Evolutionary conservation across 1,284 basidiomycete species (phyloP), one percentile per base, ranked within the genome.

Genomic region (Macrocybe sp.): DNA sequence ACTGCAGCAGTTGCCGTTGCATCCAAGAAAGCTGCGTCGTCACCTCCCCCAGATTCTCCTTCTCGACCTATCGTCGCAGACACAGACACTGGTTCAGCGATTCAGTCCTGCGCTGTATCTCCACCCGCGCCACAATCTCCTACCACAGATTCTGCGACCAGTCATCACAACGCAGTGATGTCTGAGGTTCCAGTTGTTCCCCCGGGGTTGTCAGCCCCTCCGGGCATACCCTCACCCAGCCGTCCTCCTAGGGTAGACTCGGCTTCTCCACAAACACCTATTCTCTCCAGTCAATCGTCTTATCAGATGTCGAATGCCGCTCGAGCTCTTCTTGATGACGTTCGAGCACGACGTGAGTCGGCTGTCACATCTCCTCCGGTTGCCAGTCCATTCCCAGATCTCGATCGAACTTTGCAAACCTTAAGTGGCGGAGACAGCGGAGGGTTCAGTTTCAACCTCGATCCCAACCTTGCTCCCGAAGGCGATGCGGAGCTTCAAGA

Each of bases 251-350:
- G 74, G 49, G 61, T 70, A 12, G 73, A 75, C 41, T 73, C 72
- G n/a, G 70, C 76, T 14, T 74, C 74, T 4, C 76, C 79, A 0
- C 78, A 79, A 52, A 75, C 76, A 38, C 75, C 81, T 28, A 61
- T 79, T 31, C 69, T 80, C 34, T 70, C 76, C 30, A 76, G 75
- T 1, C 78, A 78, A 49, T 78, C 83, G 28, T 78, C 84, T 2
- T 95, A 94, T 65, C 90, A 92, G 61, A 89, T 92, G 70, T 92
- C 92, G 0, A 86, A 75, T 9, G 85, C 88, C 39, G 91, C 89
- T 0, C 86, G 87, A 56, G 89, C 87, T 2, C 72, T 95, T 40
- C 73, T 94, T 43, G 90, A 93, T 52, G 92, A 94, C 58, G 79
- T 94, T 47, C 83, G 81, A 59, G 81, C 81, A 40, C 75, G 92